Conservation (phyloP, 2,329 filamentous ascomycete species). For the Exophiala dermatitidis region DNA sequence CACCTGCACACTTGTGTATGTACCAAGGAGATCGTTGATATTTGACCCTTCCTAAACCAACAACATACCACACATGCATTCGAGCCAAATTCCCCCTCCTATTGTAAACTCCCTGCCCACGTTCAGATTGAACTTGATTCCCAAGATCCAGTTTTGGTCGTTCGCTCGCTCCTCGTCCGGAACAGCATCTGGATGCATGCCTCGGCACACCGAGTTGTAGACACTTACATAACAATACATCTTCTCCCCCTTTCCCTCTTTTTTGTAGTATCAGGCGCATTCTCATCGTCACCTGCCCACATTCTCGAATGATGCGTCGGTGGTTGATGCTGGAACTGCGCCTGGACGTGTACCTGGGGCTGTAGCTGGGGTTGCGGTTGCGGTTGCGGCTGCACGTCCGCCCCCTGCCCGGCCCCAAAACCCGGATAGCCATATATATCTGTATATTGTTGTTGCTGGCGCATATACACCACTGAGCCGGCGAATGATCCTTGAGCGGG, state of each 20-base stretch:
- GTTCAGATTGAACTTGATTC: no score
- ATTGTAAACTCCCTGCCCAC: no score
- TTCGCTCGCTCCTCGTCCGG: no score
- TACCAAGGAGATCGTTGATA: no score
- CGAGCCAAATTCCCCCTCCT: no score
- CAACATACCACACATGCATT: no score
- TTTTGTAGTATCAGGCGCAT: slow-evolving; percentile 6
- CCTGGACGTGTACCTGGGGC: no score
- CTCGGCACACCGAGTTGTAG: no score
- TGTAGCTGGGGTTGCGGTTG: slow-evolving; percentile 3
- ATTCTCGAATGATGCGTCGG: slow-evolving; percentile 1
- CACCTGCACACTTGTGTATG: no score
- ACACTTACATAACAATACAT: not conserved
- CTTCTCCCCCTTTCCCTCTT: slow-evolving; percentile 14
- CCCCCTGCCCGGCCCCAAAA: not conserved
- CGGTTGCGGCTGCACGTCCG: not conserved
- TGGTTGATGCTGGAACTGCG: not conserved
- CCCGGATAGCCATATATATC: not conserved
- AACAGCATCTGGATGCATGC: no score
- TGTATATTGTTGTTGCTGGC: not conserved
- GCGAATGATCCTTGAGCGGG: not conserved
- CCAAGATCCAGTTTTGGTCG: no score
- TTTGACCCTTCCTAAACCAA: no score
- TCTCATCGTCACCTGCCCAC: slow-evolving; percentile 3
- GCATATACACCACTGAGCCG: not conserved